phyloP scores from a whole-genome alignment of 2,329 filamentous ascomycete genomes.

The Ascochyta viciae-villosae region DNA sequence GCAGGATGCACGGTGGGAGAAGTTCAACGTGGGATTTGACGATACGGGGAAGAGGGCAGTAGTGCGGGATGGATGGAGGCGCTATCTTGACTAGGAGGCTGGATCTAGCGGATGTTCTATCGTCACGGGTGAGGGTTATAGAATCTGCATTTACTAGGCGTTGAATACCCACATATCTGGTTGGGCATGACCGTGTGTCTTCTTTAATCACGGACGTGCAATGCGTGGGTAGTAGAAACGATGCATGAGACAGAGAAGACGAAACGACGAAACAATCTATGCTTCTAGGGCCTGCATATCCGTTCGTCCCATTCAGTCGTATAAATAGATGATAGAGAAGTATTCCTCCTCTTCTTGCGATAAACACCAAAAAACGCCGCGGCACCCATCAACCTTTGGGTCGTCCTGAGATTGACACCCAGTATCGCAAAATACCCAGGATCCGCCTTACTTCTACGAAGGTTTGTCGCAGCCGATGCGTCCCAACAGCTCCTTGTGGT shows the following conservation, averaged over 20 bases:
- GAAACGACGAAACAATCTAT: slow-evolving; percentile 7
- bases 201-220: not conserved
- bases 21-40: slow-evolving; percentile 62
- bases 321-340: slow-evolving; percentile 5
- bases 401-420: not conserved
- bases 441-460: slow-evolving; percentile 2
- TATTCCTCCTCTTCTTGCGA: slow-evolving; percentile 10
- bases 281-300: slow-evolving; percentile 19
- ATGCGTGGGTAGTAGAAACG: not conserved
- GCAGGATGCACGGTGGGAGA: slow-evolving; percentile 84
- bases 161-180: not conserved
- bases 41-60: slow-evolving; percentile 72
- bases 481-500: slow-evolving; percentile 80
- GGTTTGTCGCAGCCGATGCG: slow-evolving; percentile 84
- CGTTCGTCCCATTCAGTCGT: not conserved
- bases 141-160: not conserved
- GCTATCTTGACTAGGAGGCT: slow-evolving; percentile 63
- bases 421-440: not conserved
- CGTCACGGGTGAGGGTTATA: not conserved
- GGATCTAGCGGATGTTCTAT: not conserved
- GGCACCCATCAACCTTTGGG: slow-evolving; percentile 9
- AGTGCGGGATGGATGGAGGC: slow-evolving; percentile 80
- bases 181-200: not conserved
- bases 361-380: slow-evolving; percentile 1
- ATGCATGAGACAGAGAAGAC: not conserved